Percentiles rank a stretch among this genome's conserved stretches.
Evolutionary conservation across 177 flowering plant species (phyloP).

Genomic region (Vitis hybrid): DNA sequence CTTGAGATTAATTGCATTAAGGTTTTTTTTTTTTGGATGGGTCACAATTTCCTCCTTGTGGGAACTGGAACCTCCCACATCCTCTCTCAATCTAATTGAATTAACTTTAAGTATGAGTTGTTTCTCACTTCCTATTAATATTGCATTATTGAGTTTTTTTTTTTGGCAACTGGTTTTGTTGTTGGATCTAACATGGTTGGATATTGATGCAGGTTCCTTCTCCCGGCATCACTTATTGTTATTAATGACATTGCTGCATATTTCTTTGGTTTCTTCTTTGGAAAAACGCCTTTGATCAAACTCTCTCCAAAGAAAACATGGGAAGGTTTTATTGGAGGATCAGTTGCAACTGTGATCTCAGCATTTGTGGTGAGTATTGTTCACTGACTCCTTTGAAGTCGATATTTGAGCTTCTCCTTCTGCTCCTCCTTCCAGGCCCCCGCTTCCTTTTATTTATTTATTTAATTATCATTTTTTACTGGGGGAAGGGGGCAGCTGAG

Average conservation of each 20-base stretch:
- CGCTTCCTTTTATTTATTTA: background rate
- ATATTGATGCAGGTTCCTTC: constrained; percentile 80
- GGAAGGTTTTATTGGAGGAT: constrained; percentile 98
- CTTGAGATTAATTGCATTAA: too few relatives aligned
- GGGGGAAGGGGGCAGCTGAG: too few relatives aligned
- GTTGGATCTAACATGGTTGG: background rate
- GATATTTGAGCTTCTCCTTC: too few relatives aligned
- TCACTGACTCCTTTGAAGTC: background rate
- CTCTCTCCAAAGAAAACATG: constrained; percentile 97
- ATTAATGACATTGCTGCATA: constrained; percentile 94
- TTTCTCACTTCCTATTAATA: too few relatives aligned
- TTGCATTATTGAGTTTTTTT: background rate
- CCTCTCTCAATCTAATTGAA: too few relatives aligned
- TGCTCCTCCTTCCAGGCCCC: too few relatives aligned
- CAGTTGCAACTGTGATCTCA: constrained; percentile 73
- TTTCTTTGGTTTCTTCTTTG: constrained; percentile 91
- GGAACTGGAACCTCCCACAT: too few relatives aligned
- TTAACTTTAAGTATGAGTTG: too few relatives aligned
- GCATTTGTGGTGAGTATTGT: constrained; percentile 73
- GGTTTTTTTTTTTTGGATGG: too few relatives aligned
- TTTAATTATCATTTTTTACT: too few relatives aligned
- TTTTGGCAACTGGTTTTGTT: background rate
- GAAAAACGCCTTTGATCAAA: constrained; percentile 89
- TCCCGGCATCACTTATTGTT: constrained; percentile 92
- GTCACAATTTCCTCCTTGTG: too few relatives aligned